Base-by-base conservation (phyloP, 2,329 filamentous ascomycete species). In the Fusarium denticulatum region DNA sequence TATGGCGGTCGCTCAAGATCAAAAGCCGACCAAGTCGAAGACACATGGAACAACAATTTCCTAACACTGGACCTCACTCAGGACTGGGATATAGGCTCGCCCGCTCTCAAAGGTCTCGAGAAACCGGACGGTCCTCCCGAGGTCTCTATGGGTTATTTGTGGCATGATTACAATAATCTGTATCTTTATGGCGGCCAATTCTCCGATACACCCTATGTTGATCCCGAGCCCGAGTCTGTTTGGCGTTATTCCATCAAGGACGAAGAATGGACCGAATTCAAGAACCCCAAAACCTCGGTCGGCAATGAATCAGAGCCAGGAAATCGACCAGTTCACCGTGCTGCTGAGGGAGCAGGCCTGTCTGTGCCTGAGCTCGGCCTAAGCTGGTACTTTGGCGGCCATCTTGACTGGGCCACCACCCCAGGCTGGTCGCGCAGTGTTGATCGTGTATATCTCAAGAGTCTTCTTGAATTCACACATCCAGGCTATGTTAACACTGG, bases 371-470 rank as follows among this genome's bases (percentile, higher is more conserved):
- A 91, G 60, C 82, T 94, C 2, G 92, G 92, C 0, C 82, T 92
- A 52, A 93, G 91, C 37, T 95, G 90, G 86, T 95, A 94, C 80
- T 95, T 95, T 81, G 93, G 92, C 32, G 93, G 93, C 0, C 93
- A 95, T 80, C 83, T 93, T 11, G 93, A 95, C 79, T 79, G 82
- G 77, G 83, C 82, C 16, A 89, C 87, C 9, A 91, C 86, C 1
- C 81, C 80, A 2, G 92, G 90, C 18, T 95, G 93, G 93, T 90
- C 90, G n/a, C 87, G 88, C 57, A 86, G 89, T 60, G 85, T 89
- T 28, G 82, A 85, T 0, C 86, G 92, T 10, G 84, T 94, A 2
- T 95, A 95, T 78, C 82, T 95, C 47, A 94, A 91, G 81, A 93
- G 91, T 50, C 83, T 95, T 36, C 83, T 94, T 20, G 93, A 95